These are phyloP conservation scores for Termitomyces sp. DNA, from an alignment of 768 basidiomycete genomes.

Conservation along the genomic window DNA sequence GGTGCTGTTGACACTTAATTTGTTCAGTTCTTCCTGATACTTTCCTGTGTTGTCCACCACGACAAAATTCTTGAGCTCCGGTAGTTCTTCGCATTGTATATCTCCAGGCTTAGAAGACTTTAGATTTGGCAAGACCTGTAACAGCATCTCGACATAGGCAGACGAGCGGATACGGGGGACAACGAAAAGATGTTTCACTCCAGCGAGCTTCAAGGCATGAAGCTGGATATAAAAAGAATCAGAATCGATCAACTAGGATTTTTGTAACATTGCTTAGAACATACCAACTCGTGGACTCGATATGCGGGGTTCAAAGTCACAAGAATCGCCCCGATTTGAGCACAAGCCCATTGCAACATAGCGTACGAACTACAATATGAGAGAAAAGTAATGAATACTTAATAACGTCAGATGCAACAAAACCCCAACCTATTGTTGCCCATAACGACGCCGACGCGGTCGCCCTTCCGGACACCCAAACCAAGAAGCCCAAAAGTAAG, in stretches of 20 bases:
- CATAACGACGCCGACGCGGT: constrained; percentile 78
- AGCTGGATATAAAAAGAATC: constrained; percentile 33
- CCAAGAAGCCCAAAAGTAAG: constrained; percentile 64
- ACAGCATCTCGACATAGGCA: constrained; percentile 55
- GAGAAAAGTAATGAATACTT: not conserved
- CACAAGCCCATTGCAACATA: constrained; percentile 80
- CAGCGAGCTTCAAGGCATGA: constrained; percentile 54
- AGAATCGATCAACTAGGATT: too few species aligned
- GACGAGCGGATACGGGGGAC: constrained; percentile 67
- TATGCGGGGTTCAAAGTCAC: constrained; percentile 85
- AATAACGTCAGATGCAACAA: not conserved
- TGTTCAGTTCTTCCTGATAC: constrained; percentile 29
- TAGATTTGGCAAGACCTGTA: constrained; percentile 53
- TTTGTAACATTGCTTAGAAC: not conserved
- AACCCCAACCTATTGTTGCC: constrained; percentile 70
- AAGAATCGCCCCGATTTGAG: constrained; percentile 77
- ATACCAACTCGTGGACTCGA: constrained; percentile 65
- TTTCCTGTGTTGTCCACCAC: constrained; percentile 58
- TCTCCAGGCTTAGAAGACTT: constrained; percentile 41
- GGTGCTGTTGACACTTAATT: constrained; percentile 39
- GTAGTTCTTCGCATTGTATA: constrained; percentile 54
- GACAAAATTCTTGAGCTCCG: constrained; percentile 56
- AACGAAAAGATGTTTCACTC: constrained; percentile 64
- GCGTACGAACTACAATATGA: constrained; percentile 58
- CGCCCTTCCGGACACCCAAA: constrained; percentile 70